These are phyloP conservation scores for Salvia splendens DNA, from an alignment of 257 asterid species.

Conservation along the genomic window DNA sequence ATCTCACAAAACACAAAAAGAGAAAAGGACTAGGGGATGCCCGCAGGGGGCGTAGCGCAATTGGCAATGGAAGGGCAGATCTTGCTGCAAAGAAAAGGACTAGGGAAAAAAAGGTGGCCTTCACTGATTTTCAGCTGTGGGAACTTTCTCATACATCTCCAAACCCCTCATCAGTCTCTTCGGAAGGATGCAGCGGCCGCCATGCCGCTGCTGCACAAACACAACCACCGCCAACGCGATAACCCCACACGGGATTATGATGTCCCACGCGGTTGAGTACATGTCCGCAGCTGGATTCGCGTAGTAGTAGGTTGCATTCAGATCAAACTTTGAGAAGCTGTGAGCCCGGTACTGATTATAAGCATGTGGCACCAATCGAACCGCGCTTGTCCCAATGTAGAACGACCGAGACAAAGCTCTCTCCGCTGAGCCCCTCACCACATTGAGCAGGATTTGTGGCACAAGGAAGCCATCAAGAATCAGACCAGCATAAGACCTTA, in stretches of 20 bases:
- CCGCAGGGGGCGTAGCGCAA: too few relatives aligned
- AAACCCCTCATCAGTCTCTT: conserved; percentile 44
- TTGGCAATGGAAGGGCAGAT: too few relatives aligned
- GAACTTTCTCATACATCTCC: conserved; percentile 57
- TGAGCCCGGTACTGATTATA: conserved; percentile 64
- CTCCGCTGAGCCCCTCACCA: conserved; percentile 43
- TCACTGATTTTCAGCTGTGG: conserved; percentile 38
- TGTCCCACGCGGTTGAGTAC: conserved; percentile 75
- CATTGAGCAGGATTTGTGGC: conserved; percentile 66
- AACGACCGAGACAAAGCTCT: conserved; percentile 49
- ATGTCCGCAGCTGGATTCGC: conserved; percentile 60
- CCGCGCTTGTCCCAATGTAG: conserved; percentile 58
- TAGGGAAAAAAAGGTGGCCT: not conserved
- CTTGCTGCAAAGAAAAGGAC: too few relatives aligned
- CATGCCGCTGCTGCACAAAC: conserved; percentile 63
- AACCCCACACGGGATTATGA: conserved; percentile 54
- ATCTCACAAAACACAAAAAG: too few relatives aligned
- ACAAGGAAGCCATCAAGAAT: conserved; percentile 70
- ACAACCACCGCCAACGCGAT: conserved; percentile 50
- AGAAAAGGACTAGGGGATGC: too few relatives aligned
- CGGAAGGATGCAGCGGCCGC: conserved; percentile 66
- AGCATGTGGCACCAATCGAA: conserved; percentile 65
- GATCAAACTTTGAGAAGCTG: conserved; percentile 27
- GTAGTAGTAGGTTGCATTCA: conserved; percentile 51
- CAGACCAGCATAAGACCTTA: conserved; percentile 69